Evolutionary conservation across 1,139 yeast species (phyloP), one percentile per base, ranked within the genome.

Genomic region (Nematodospora anomalae): DNA sequence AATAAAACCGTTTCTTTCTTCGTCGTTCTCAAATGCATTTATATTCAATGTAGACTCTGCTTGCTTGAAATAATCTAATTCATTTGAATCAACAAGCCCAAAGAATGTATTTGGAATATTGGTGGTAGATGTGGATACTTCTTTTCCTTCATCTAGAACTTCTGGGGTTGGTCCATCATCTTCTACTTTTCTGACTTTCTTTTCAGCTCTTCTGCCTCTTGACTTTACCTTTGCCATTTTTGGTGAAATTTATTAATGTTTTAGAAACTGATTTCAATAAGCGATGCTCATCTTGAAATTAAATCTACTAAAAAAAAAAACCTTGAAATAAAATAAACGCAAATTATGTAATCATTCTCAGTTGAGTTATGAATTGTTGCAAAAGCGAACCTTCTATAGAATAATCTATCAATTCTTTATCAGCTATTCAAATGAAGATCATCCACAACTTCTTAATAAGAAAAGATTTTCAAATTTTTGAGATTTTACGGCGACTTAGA

Each of bases 21-120:
- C 96, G 2, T 75, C 69, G 12, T 73, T 67, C 26, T 79, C 88
- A 55, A 92, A 88, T 0, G 95, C 83, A 58, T 89, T 80, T 30
- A 88, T 76, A 35, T 89, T 81, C 35, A 92, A 67, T 0, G 95
- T 85, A 6, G 90, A 78, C 60, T 90, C 97, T 0, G 97, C 96
- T 54, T 83, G 89, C 53, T 87, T 87, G 67, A 90, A 92, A 59
- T 92, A 92, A 47, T 88, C 96, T 32, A 87, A 62, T 59, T 92
- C 97, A 32, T 78, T 75, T 7, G 89, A 64, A 57, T 88, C 96
- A 10, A 92, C 84, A 26, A 90, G 71, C 15, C 97, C 97, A 60
- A 82, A 90, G 55, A 90, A 92, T 3, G 72, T 56, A 23, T 56
- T 45, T 8, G 49, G 50, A 9, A 43, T 26, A 27, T 30, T 28